Evolutionary conservation across 495 filamentous ascomycete genomes (phyloP).

Genomic region (Viridothelium virens): DNA sequence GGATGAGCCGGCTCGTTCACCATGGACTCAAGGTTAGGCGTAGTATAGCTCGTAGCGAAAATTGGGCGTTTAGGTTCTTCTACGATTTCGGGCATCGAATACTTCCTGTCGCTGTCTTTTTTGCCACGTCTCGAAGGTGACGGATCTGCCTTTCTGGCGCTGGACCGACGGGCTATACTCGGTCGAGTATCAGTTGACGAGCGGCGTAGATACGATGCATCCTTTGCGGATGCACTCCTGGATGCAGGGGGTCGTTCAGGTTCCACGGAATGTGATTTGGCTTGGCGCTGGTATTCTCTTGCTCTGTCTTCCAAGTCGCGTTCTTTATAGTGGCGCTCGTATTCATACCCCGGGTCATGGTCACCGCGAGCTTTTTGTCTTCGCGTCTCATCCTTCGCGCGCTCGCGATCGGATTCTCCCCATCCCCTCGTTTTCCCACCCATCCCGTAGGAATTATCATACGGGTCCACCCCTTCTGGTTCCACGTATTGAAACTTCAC

Average conservation of each 20-base stretch:
- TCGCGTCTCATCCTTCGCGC: background rate
- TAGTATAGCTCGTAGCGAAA: constrained; percentile 14
- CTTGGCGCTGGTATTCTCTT: background rate
- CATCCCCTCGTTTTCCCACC: background rate
- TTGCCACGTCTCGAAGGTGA: background rate
- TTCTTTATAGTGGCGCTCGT: background rate
- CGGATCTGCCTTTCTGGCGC: background rate
- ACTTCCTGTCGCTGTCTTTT: constrained; percentile 1
- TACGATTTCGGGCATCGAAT: constrained; percentile 28
- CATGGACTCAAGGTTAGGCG: constrained; percentile 26
- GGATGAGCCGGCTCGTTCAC: constrained; percentile 20
- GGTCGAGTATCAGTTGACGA: background rate
- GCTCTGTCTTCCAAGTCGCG: background rate
- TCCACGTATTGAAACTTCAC: constrained; percentile 18
- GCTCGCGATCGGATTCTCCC: background rate
- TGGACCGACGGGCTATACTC: background rate
- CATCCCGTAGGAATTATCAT: constrained; percentile 19
- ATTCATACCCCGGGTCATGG: background rate
- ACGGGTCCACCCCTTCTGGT: constrained; percentile 22
- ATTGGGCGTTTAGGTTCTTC: constrained; percentile 19
- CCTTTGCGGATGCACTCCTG: background rate
- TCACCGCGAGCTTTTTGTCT: background rate
- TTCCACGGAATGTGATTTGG: background rate
- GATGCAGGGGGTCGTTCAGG: background rate
- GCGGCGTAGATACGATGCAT: background rate